Conservation (phyloP, 2,329 filamentous ascomycete species). For the Phyllosticta citrichinensis region DNA sequence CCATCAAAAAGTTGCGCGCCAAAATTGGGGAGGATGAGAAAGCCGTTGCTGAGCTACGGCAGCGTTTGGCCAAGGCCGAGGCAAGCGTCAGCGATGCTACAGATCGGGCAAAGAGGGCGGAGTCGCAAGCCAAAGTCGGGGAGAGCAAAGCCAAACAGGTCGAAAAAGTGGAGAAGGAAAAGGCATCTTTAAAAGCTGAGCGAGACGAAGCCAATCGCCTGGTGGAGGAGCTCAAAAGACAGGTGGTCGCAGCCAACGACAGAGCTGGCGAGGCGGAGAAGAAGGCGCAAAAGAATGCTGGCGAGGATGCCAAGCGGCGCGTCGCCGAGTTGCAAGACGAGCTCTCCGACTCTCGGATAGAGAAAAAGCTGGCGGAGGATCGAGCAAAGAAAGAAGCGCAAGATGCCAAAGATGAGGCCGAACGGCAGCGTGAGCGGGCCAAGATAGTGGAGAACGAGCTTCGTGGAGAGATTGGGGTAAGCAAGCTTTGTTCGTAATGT, state of each 20-base stretch:
- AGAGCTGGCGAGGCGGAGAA: slow-evolving; percentile 57
- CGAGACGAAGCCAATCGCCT: slow-evolving; percentile 52
- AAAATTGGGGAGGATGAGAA: slow-evolving; percentile 44
- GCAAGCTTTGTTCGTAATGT: slow-evolving; percentile 9
- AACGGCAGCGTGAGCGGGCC: slow-evolving; percentile 61
- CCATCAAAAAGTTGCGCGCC: slow-evolving; percentile 67
- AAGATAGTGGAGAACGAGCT: slow-evolving; percentile 64
- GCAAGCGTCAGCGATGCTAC: slow-evolving; percentile 52
- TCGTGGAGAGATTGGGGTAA: slow-evolving; percentile 59
- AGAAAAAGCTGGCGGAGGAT: slow-evolving; percentile 66
- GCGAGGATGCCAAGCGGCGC: slow-evolving; percentile 54
- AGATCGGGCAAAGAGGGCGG: slow-evolving; percentile 50
- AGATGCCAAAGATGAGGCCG: slow-evolving; percentile 62
- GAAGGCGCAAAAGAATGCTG: slow-evolving; percentile 55
- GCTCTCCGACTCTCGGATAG: slow-evolving; percentile 56
- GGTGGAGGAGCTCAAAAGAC: slow-evolving; percentile 58
- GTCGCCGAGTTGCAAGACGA: slow-evolving; percentile 51
- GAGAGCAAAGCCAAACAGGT: slow-evolving; percentile 45
- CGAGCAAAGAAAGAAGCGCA: slow-evolving; percentile 59
- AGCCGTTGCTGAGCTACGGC: slow-evolving; percentile 40
- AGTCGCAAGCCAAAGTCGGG: slow-evolving; percentile 48
- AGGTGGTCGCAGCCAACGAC: slow-evolving; percentile 58
- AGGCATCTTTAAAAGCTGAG: slow-evolving; percentile 54
- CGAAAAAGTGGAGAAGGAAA: slow-evolving; percentile 44
- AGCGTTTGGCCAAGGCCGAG: slow-evolving; percentile 55